These are phyloP conservation scores for Emergomyces pasteurianus DNA, from an alignment of 2,329 filamentous ascomycete genomes.

Conservation along the genomic window DNA sequence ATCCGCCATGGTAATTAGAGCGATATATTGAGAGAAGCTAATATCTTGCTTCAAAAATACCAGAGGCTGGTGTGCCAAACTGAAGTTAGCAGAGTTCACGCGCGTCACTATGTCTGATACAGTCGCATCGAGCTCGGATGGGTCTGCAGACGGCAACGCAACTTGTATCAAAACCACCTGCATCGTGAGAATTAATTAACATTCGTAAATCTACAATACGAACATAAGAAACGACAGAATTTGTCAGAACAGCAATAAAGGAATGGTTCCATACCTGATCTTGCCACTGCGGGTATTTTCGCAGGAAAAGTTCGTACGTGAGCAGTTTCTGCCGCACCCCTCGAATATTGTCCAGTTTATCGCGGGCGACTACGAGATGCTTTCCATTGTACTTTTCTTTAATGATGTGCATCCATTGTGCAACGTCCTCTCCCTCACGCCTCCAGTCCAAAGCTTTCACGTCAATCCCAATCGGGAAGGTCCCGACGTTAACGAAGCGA, in stretches of 20 bases:
- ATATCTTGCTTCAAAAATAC: slow-evolving; percentile 95
- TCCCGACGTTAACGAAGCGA: slow-evolving; percentile 79
- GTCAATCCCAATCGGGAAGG: slow-evolving; percentile 82
- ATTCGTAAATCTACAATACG: background rate
- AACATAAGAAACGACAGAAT: background rate
- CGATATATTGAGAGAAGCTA: slow-evolving; percentile 84
- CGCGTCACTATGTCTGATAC: slow-evolving; percentile 90
- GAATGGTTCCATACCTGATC: slow-evolving; percentile 44
- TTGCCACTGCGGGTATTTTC: slow-evolving; percentile 82
- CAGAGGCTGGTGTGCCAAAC: slow-evolving; percentile 67
- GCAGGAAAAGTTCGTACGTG: slow-evolving; percentile 85
- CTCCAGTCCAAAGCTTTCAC: slow-evolving; percentile 61
- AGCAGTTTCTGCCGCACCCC: slow-evolving; percentile 89
- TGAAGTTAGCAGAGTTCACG: slow-evolving; percentile 85
- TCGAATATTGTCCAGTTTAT: slow-evolving; percentile 86
- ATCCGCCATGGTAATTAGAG: slow-evolving; percentile 78
- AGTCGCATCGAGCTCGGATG: slow-evolving; percentile 73
- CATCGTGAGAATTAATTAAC: background rate
- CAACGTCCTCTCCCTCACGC: slow-evolving; percentile 60
- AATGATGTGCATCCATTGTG: slow-evolving; percentile 67
- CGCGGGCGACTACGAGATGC: slow-evolving; percentile 79
- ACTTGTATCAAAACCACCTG: slow-evolving; percentile 85
- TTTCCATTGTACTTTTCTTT: slow-evolving; percentile 77
- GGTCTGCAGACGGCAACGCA: slow-evolving; percentile 78
- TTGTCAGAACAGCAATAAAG: background rate